Evolutionary conservation across 768 basidiomycete species (phyloP).

Genomic region (Pisolithus microcarpus): DNA sequence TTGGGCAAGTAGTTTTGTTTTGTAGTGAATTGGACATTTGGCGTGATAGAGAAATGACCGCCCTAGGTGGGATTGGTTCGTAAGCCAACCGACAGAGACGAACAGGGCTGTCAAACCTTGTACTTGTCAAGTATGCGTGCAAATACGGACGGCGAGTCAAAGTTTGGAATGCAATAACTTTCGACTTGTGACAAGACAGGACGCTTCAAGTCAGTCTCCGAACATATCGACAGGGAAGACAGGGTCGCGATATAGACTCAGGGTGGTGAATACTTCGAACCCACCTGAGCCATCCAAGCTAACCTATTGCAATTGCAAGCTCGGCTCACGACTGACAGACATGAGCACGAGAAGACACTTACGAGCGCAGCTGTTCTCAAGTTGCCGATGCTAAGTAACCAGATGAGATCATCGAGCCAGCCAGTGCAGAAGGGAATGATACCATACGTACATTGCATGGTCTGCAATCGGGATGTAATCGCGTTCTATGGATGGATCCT

Average conservation of each 20-base stretch:
- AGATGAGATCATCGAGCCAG: conserved; percentile 8
- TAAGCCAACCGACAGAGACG: background rate
- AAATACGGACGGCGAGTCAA: conserved; percentile 90
- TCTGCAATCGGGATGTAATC: conserved; percentile 73
- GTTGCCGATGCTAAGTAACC: conserved; percentile 62
- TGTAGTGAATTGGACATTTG: conserved; percentile 56
- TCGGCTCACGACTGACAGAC: background rate
- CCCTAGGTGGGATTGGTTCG: conserved; percentile 38
- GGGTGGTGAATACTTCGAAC: conserved; percentile 12
- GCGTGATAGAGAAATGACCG: conserved; percentile 88
- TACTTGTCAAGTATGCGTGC: conserved; percentile 84
- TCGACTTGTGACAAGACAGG: conserved; percentile 50
- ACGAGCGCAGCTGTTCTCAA: conserved; percentile 74
- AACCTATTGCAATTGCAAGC: conserved; percentile 31
- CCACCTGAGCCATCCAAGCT: conserved; percentile 78
- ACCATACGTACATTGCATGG: conserved; percentile 57
- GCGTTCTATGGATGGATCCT: conserved; percentile 45
- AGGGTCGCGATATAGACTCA: background rate
- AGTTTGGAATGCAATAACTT: conserved; percentile 87
- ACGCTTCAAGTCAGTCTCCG: background rate
- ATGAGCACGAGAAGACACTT: conserved; percentile 11
- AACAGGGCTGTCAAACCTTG: conserved; percentile 34
- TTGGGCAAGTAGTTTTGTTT: conserved; percentile 82
- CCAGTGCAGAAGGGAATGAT: background rate
- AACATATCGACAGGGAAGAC: background rate